A percentile compares a stretch with the other conserved stretches of the same genome.
phyloP scores from a whole-genome alignment of 1,284 basidiomycete genomes.

The Tetrapyrgos nigripes region DNA sequence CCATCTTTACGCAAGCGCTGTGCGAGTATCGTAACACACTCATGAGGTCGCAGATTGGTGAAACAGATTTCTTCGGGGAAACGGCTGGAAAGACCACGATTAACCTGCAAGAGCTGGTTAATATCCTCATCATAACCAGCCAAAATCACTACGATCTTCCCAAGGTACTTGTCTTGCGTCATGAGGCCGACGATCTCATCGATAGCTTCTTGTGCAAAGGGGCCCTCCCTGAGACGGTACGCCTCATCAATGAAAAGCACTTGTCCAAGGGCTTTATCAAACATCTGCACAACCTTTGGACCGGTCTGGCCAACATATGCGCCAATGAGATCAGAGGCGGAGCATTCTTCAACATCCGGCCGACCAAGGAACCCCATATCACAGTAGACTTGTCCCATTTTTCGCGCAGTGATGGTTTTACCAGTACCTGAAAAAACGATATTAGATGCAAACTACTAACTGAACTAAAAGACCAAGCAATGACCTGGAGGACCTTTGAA shows the following conservation, averaged over 20 bases:
- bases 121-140: constrained; percentile 74
- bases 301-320: constrained; percentile 74
- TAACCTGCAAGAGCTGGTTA: constrained; percentile 61
- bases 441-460: background rate
- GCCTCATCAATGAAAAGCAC: constrained; percentile 75
- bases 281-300: constrained; percentile 61
- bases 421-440: constrained; percentile 49
- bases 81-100: constrained; percentile 68
- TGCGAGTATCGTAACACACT: constrained; percentile 57
- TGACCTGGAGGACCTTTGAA: constrained; percentile 76
- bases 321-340: constrained; percentile 69
- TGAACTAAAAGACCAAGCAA: constrained; percentile 5
- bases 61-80: constrained; percentile 68
- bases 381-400: constrained; percentile 65
- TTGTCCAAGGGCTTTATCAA: constrained; percentile 66
- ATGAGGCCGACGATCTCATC: constrained; percentile 69
- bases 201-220: constrained; percentile 69
- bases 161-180: constrained; percentile 59
- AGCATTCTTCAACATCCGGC: constrained; percentile 63
- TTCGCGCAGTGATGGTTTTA: constrained; percentile 55
- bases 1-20: constrained; percentile 51
- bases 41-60: constrained; percentile 52
- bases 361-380: constrained; percentile 70
- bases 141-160: constrained; percentile 67
- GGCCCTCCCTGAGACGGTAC: constrained; percentile 62